phyloP scores from a whole-genome alignment of 352 stramenopile species.

The Phytophthora uliginosa region DNA sequence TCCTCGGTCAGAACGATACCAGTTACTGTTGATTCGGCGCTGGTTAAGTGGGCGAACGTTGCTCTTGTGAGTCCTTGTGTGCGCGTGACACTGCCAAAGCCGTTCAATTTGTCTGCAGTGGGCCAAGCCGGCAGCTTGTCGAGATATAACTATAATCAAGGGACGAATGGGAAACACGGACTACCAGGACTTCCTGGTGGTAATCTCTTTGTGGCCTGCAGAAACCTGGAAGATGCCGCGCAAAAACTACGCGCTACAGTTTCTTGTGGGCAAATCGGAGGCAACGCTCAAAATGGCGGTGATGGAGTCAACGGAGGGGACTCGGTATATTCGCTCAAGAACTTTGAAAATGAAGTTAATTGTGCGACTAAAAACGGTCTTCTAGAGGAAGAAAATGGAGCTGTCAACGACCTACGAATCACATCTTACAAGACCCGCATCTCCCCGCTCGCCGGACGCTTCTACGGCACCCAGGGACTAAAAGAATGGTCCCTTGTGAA shows the following conservation, averaged over 20 bases:
- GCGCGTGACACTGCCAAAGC: neutral
- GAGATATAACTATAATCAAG: neutral
- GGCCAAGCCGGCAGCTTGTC: neutral
- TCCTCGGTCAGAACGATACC: neutral
- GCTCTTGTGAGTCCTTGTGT: conserved; percentile 17
- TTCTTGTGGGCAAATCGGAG: neutral
- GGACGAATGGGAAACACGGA: conserved; percentile 8
- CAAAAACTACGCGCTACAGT: conserved; percentile 6
- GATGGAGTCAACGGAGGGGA: neutral
- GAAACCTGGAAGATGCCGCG: neutral
- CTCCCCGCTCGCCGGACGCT: neutral
- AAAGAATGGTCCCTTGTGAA: neutral
- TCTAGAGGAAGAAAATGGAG: neutral
- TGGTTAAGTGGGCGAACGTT: conserved; percentile 25
- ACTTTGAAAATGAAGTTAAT: neutral
- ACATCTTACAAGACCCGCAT: neutral
- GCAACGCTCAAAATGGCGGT: conserved; percentile 1
- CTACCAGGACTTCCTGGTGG: conserved; percentile 23
- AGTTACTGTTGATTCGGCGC: conserved; percentile 10
- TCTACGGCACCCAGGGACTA: neutral
- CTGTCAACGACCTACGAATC: neutral
- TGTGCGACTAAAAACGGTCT: neutral
- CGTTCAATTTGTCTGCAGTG: conserved; percentile 20
- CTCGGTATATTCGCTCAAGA: neutral
- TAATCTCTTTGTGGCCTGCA: conserved; percentile 17